Evolutionary conservation across 352 stramenopile species (phyloP), one percentile per base, ranked within the genome.

Genomic region (Phytophthora constricta): DNA sequence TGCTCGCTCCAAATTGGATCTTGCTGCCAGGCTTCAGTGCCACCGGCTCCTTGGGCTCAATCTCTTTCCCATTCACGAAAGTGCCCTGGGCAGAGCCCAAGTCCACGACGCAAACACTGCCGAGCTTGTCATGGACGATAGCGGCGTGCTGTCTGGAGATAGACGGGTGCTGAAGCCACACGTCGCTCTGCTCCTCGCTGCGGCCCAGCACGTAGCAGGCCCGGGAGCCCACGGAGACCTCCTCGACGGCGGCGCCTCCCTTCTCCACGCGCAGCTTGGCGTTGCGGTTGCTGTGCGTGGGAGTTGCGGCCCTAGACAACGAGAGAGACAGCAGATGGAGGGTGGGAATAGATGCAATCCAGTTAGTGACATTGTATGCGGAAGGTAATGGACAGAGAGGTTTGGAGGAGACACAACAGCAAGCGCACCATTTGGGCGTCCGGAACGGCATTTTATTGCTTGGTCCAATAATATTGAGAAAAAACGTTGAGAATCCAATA

Each of bases 31-130:
- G 64, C 45, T 68, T 67, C 16, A 95, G 71, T 27, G 45, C 42
- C 16, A 51, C 55, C 0, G 82, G 81, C 51, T 80, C 63, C 43
- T 91, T 74, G 0, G 75, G 69, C 19, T 79, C 55, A 25, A 96
- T 82, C 59, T 90, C 80, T 37, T 81, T 48, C 42, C 65, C 85
- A 59, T 96, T 93, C 37, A 96, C 58, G 28, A 92, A 94, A 37
- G 89, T 93, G 42, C 89, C 91, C 61, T 97, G 90, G n/a, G 81
- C 84, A 3, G 88, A 96, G 5, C 75, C 78, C 19, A 97, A 74
- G 65, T 96, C 91, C 60, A 95, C 66, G 13, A 95, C 60, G 20
- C 68, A 79, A 0, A 97, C 37, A 1, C 68, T 55, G 3, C 76
- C 80, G 5, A 87, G 52, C 26, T 82, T 75, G 52, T 89, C 70